Conservation (phyloP, 305 asterid genomes). For the Ruellia speciosa region DNA sequence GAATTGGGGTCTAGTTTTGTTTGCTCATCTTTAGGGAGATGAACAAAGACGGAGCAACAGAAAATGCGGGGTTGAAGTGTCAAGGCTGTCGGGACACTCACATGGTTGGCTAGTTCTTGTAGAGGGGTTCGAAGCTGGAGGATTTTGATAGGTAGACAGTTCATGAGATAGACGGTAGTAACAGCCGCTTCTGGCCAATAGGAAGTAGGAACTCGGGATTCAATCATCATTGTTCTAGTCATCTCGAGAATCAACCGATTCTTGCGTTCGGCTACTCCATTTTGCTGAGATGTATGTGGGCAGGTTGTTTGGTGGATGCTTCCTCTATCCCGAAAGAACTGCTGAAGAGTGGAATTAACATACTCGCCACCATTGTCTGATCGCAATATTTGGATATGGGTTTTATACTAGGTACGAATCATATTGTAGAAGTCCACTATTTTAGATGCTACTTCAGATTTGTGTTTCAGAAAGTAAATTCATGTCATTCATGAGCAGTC, state of each 20-base stretch:
- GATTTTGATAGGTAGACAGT: not conserved
- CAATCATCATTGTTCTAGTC: not conserved
- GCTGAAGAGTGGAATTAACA: not conserved
- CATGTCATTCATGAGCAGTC: conserved; percentile 10
- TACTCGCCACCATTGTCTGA: not conserved
- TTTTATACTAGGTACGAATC: not conserved
- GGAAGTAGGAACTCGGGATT: not conserved
- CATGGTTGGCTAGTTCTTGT: too few relatives aligned
- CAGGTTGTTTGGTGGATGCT: not conserved
- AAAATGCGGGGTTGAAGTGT: not conserved
- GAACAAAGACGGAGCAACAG: not conserved
- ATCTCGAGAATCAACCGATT: not conserved
- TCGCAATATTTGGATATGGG: not conserved
- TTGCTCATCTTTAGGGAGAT: not conserved
- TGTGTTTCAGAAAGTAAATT: conserved; percentile 5
- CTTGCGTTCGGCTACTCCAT: not conserved
- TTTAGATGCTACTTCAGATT: not conserved
- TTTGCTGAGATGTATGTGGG: not conserved
- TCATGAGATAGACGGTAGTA: not conserved
- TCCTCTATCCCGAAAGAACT: not conserved
- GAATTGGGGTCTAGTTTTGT: not conserved
- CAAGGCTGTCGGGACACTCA: not conserved
- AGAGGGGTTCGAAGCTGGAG: not conserved
- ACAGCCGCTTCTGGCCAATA: not conserved
- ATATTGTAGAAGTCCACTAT: not conserved